Evolutionary conservation across 1,139 yeast genomes (phyloP).

Genomic region (Debaryomyces nepalensis): DNA sequence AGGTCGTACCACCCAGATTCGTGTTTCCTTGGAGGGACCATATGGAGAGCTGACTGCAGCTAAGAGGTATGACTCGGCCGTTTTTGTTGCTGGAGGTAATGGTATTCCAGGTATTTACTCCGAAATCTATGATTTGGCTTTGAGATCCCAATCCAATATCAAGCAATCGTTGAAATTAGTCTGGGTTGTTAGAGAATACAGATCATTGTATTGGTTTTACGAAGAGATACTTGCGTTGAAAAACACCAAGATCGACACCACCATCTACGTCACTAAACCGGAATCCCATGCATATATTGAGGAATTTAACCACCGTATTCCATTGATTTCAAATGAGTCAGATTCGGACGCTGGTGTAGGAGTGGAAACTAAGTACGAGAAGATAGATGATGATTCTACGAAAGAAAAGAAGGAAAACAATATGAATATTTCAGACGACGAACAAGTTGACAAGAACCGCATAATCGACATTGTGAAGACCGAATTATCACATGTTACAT

Average conservation of each 20-base stretch:
- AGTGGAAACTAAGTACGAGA: constrained; percentile 16
- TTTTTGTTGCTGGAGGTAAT: constrained; percentile 47
- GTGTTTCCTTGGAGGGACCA: constrained; percentile 49
- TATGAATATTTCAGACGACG: constrained; percentile 5
- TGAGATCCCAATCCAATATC: constrained; percentile 17
- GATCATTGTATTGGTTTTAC: constrained; percentile 39
- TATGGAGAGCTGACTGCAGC: constrained; percentile 43
- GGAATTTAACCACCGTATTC: constrained; percentile 18
- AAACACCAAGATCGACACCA: constrained; percentile 30
- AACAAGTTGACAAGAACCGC: constrained; percentile 13
- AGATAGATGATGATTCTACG: constrained; percentile 7
- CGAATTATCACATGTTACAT: constrained; percentile 33
- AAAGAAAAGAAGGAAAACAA: constrained; percentile 5
- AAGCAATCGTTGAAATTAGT: constrained; percentile 32
- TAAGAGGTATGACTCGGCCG: constrained; percentile 35
- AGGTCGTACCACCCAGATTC: constrained; percentile 28
- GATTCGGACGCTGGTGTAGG: constrained; percentile 25
- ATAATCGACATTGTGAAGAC: constrained; percentile 21
- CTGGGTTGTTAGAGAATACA: constrained; percentile 44
- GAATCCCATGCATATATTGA: constrained; percentile 16
- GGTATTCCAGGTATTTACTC: constrained; percentile 50
- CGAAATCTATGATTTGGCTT: constrained; percentile 38
- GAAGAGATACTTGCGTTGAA: constrained; percentile 35
- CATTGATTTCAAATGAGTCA: constrained; percentile 21
- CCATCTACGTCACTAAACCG: constrained; percentile 40